Evolutionary conservation across 495 filamentous ascomycete species (phyloP), one percentile per base, ranked within the genome.

Genomic region (Lasiosphaeria hispida): DNA sequence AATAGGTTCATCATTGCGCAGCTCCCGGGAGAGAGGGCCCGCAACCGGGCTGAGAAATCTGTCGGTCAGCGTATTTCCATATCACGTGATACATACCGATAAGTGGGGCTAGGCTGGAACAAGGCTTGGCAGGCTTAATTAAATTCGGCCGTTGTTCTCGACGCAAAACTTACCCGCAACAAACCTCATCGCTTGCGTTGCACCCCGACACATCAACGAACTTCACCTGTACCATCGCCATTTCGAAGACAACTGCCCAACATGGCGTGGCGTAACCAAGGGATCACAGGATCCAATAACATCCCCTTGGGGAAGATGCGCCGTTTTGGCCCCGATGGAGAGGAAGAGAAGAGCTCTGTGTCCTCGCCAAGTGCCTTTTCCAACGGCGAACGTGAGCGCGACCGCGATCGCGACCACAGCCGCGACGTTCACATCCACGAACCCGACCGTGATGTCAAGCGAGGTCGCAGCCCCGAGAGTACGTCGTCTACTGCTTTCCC

Each of bases 261-360:
- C 3, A 96, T 96, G 92, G 80, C 91, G 62, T 96, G 92, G 92
- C 86, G 92, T 71, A 89, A 85, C 66, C 91, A 96, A 79, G 95
- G 95, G 53, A 94, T 96, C 68, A 99, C 95, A 10, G 95, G 95
- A 47, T 97, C 95, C 43, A 99, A 99, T 77, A 97, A 97, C 64
- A 94, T 97, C 67, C 95, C 95, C 61, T 76, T 99, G 58, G 95
- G 95, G 34, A 89, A 82, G 61, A 81, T 87, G 57, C 91, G 95
- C 65, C 89, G 92, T 59, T 95, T 97, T 63, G 86, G 83, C 52
- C 88, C 81, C 53, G 87, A 88, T 49, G 85, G 83, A 17, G 70
- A 64, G 48, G 77, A 81, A 36, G 85, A 87, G 34, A 44, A 55
- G 18, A 59, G 52, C 59, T 43, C 38, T 53, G 40, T 36, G 36